Conservation (phyloP, 305 asterid genomes). For the Fraxinus greggii region DNA sequence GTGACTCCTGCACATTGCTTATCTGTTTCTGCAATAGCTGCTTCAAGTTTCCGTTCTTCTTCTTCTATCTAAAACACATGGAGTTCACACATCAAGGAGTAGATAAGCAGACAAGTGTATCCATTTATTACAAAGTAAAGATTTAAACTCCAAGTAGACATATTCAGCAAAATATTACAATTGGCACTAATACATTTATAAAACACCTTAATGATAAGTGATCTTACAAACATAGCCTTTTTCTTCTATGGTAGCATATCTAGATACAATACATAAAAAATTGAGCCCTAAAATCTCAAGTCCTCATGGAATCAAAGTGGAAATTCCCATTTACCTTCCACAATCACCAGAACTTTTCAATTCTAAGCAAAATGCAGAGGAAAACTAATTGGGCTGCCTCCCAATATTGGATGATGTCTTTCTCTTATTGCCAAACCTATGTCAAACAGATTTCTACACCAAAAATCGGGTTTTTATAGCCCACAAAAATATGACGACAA, state of each 20-base stretch:
- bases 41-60: constrained; percentile 94
- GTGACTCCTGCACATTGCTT: constrained; percentile 82
- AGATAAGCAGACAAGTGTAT: constrained; percentile 8
- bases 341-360: constrained; percentile 2
- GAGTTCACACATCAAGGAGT: neutral
- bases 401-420: neutral
- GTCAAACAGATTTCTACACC: neutral
- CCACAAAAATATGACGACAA: neutral
- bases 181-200: constrained; percentile 3
- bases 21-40: constrained; percentile 94
- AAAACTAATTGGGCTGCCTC: neutral
- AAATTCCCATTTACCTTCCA: constrained; percentile 4
- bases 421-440: neutral
- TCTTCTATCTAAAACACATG: constrained; percentile 71
- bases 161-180: constrained; percentile 15
- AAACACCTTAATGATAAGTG: neutral
- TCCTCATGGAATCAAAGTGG: constrained; percentile 13
- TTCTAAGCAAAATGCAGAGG: constrained; percentile 2
- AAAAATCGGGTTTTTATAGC: neutral
- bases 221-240: constrained; percentile 5
- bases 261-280: neutral
- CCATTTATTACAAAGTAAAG: constrained; percentile 26
- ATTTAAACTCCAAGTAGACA: constrained; percentile 15
- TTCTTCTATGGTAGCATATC: constrained; percentile 7
- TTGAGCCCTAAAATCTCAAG: neutral